Evolutionary conservation across 192 early-diverging fungal genomes (phyloP), one percentile per base, ranked within the genome.

Genomic region (Tieghemiomyces parasiticus): DNA sequence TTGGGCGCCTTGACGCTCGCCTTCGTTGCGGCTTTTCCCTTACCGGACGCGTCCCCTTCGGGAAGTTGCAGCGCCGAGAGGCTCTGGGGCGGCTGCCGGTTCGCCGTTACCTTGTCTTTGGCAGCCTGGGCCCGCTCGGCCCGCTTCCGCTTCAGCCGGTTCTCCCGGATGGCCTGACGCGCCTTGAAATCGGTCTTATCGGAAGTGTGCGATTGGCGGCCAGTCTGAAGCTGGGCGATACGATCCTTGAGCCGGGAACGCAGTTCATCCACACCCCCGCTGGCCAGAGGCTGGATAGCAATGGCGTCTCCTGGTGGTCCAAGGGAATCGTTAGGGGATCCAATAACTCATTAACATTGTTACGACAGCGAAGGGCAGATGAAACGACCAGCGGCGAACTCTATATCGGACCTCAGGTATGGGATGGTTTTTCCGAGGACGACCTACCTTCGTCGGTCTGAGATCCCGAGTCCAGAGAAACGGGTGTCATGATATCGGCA

Each of bases 141-240:
- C 70, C 79, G 76, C 75, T 82, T 79, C 65, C 75, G 71, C 73
- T 81, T 85, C 65, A 82, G 66, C 65, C 90, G 80, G 67, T 74
- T 83, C 60, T 89, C 80, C 48, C 91, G 67, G 63, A 90, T 81
- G 13, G 86, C 86, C 52, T 89, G 83, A 35, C 89, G 71, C 48
- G 76, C 78, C 22, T 68, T 67, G 13, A 79, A 74, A 32, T 75
- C 77, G 20, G 75, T 62, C 3, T 66, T 47, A 31, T 74, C 77
- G 54, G 64, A 67, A 42, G 73, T 71, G 25, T 78, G 75, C 29
- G 81, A 83, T 63, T 81, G 76, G 59, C 86, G 79, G 47, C 82
- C 81, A 35, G 78, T 66, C 31, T 81, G 76, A 47, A 85, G 62
- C 47, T 66, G 58, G 28, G 66, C 73, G 61, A 89, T 86, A 42